Evolutionary conservation across 108 stramenopile genomes (phyloP).

Genomic region (Mediolabrus comicus): DNA sequence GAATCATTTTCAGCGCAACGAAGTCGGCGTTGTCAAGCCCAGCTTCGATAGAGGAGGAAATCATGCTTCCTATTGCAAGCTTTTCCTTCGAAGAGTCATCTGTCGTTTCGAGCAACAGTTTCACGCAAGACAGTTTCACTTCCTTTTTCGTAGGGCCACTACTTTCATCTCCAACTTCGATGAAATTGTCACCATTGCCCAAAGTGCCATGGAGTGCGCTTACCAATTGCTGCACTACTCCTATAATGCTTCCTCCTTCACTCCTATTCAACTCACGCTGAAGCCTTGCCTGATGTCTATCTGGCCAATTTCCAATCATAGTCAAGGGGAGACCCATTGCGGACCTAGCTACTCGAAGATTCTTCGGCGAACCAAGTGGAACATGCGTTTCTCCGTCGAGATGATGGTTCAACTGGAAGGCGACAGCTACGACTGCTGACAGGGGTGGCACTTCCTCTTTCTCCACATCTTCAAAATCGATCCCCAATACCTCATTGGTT

Average conservation of each 20-base stretch:
- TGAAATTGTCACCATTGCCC: constrained; percentile 4
- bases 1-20: constrained; percentile 37
- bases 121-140: constrained; percentile 19
- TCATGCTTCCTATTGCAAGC: constrained; percentile 3
- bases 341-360: constrained; percentile 16
- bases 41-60: constrained; percentile 27
- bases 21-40: constrained; percentile 43
- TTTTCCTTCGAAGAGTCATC: constrained; percentile 31
- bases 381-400: constrained; percentile 41
- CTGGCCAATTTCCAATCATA: constrained; percentile 32
- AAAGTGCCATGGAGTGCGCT: constrained; percentile 21
- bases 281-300: constrained; percentile 27
- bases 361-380: constrained; percentile 10
- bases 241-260: neutral
- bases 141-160: constrained; percentile 6
- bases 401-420: constrained; percentile 22
- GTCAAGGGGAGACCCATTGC: constrained; percentile 25
- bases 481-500: constrained; percentile 15
- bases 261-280: constrained; percentile 9
- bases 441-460: constrained; percentile 1
- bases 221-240: constrained; percentile 25
- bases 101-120: constrained; percentile 10
- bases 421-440: constrained; percentile 12
- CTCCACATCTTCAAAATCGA: constrained; percentile 28
- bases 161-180: constrained; percentile 7